A percentile compares a stretch with the other conserved stretches of the same genome.
phyloP scores from a whole-genome alignment of 1,284 basidiomycete genomes.

The Grifola frondosa region DNA sequence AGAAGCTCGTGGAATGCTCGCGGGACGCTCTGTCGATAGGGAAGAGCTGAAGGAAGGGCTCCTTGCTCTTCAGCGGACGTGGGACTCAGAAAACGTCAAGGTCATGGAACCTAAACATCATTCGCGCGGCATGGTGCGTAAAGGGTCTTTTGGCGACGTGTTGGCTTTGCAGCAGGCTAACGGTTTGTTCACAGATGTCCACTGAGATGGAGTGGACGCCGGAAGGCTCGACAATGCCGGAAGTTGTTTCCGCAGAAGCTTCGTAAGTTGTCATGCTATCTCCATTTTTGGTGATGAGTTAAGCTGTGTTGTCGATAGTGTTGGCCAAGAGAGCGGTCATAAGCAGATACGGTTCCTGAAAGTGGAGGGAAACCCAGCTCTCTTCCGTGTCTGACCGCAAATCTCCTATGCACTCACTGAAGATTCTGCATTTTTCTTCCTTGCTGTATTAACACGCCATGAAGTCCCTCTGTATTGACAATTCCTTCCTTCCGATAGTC shows the following conservation, averaged over 20 bases:
- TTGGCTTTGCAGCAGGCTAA: neutral
- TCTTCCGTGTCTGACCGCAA: slow-evolving; percentile 12
- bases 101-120: slow-evolving; percentile 8
- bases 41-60: slow-evolving; percentile 20
- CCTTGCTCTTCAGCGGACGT: slow-evolving; percentile 21
- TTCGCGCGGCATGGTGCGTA: slow-evolving; percentile 10
- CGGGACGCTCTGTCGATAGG: slow-evolving; percentile 20
- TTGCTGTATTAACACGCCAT: no score
- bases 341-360: slow-evolving; percentile 16
- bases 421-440: neutral
- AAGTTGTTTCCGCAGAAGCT: slow-evolving; percentile 22
- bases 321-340: slow-evolving; percentile 9
- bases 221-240: slow-evolving; percentile 11
- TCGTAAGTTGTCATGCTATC: no score
- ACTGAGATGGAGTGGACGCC: slow-evolving; percentile 21
- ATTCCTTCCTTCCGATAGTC: no score
- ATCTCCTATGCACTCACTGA: neutral
- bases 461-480: no score
- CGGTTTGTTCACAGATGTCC: slow-evolving; percentile 6
- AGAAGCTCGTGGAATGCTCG: slow-evolving; percentile 22
- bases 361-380: slow-evolving; percentile 15
- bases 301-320: neutral
- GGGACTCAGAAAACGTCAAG: slow-evolving; percentile 17
- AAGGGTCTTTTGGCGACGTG: neutral
- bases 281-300: no score